Percentiles rank a stretch among this genome's conserved stretches.
These are phyloP conservation scores for Psilocybe cubensis DNA, from an alignment of 768 basidiomycete species.

Conservation along the genomic window DNA sequence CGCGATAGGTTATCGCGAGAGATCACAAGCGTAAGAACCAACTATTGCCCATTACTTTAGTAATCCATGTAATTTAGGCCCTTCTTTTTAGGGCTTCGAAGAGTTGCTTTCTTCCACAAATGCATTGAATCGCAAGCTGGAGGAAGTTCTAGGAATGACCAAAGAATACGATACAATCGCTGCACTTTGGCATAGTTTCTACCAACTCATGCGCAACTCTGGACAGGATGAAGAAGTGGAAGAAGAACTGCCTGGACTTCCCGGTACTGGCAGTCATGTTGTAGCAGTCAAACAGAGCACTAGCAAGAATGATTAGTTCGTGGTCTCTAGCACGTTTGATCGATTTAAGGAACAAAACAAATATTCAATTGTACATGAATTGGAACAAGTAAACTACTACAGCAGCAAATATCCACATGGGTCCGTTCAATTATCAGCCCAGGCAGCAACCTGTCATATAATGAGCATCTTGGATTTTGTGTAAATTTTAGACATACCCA, in stretches of 20 bases:
- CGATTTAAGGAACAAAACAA: slow-evolving; percentile 22
- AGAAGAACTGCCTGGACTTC: slow-evolving; percentile 49
- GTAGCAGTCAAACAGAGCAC: slow-evolving; percentile 33
- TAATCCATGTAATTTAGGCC: slow-evolving; percentile 2
- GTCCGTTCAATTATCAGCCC: slow-evolving; percentile 56
- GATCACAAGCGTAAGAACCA: slow-evolving; percentile 61
- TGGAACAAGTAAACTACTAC: slow-evolving; percentile 30
- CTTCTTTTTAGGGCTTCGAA: slow-evolving; percentile 68
- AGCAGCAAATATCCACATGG: slow-evolving; percentile 33
- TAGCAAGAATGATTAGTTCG: slow-evolving; percentile 14
- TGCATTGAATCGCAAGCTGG: slow-evolving; percentile 85
- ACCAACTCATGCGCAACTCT: slow-evolving; percentile 71
- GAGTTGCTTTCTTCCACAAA: slow-evolving; percentile 86
- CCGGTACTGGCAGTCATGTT: slow-evolving; percentile 76
- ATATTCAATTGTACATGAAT: slow-evolving; percentile 30
- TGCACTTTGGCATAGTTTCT: slow-evolving; percentile 80
- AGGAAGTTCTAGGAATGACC: slow-evolving; percentile 92
- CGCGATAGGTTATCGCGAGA: slow-evolving; percentile 75
- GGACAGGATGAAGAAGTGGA: slow-evolving; percentile 33
- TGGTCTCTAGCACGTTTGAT: slow-evolving; percentile 10
- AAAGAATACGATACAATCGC: slow-evolving; percentile 91
- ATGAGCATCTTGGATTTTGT: slow-evolving; percentile 9
- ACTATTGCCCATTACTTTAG: neutral
- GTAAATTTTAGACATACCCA: slow-evolving; percentile 58
- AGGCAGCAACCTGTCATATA: slow-evolving; percentile 46